phyloP scores from a whole-genome alignment of 805 yeast genomes.

The Debaryomyces castellii region DNA sequence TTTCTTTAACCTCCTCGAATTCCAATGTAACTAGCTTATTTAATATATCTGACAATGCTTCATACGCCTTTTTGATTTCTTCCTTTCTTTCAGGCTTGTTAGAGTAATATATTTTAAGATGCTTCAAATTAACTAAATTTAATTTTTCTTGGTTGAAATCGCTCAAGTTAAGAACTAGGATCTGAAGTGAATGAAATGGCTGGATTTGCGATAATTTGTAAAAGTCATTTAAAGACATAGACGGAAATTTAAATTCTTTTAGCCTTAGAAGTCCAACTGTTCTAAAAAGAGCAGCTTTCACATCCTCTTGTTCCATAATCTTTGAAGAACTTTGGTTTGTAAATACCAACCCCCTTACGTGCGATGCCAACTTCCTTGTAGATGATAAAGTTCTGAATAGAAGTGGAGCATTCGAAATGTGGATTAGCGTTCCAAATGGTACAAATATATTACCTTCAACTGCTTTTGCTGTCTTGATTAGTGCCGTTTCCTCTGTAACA shows the following conservation, averaged over 20 bases:
- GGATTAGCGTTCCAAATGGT: conserved; percentile 20
- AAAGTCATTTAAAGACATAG: neutral
- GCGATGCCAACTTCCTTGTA: neutral
- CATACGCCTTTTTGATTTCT: conserved; percentile 6
- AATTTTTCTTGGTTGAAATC: neutral
- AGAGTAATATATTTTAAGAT: conserved; percentile 13
- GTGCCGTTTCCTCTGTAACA: conserved; percentile 12
- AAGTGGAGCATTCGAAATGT: conserved; percentile 7
- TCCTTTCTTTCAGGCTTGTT: conserved; percentile 4
- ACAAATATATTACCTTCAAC: conserved; percentile 10
- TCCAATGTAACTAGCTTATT: conserved; percentile 12
- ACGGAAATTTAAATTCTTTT: neutral
- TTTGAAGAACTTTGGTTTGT: neutral
- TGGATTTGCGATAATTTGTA: neutral
- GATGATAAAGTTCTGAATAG: conserved; percentile 12
- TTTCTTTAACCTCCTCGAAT: conserved; percentile 12
- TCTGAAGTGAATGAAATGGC: neutral
- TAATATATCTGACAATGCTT: conserved; percentile 6
- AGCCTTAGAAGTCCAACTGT: neutral
- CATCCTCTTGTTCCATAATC: neutral
- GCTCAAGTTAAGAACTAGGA: neutral
- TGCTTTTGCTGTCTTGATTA: conserved; percentile 4
- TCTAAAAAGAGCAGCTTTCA: neutral
- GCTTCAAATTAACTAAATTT: conserved; percentile 9
- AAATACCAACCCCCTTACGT: neutral